These are phyloP conservation scores for Yarrowia hollandica DNA, from an alignment of 805 yeast genomes.

Conservation along the genomic window DNA sequence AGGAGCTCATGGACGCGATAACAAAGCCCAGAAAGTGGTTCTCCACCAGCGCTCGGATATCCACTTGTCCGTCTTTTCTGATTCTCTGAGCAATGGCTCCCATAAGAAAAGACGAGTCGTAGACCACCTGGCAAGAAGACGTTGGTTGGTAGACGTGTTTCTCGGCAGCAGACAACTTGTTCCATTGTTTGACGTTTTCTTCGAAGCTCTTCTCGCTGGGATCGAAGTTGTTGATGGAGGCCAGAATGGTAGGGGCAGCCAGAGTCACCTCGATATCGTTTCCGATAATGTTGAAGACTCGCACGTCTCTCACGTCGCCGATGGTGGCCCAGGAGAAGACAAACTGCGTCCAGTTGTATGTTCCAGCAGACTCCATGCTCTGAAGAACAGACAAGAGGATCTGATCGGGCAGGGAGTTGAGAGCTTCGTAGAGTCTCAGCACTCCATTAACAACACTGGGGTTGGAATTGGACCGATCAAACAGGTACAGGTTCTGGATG, in stretches of 20 bases:
- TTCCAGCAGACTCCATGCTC: slow-evolving; percentile 50
- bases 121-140: background rate
- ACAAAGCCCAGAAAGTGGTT: slow-evolving; percentile 8
- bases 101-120: background rate
- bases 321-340: slow-evolving; percentile 25
- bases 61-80: background rate
- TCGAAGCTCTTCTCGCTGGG: slow-evolving; percentile 1
- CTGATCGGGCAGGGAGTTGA: slow-evolving; percentile 59
- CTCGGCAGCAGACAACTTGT: background rate
- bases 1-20: background rate
- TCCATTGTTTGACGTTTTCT: background rate
- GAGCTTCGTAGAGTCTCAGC: slow-evolving; percentile 61
- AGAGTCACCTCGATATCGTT: slow-evolving; percentile 20
- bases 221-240: background rate
- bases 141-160: background rate
- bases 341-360: slow-evolving; percentile 25
- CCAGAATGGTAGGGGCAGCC: background rate
- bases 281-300: slow-evolving; percentile 4
- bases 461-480: slow-evolving; percentile 51
- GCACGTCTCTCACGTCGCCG: background rate
- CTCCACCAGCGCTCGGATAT: slow-evolving; percentile 5
- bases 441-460: slow-evolving; percentile 51
- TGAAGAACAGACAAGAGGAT: slow-evolving; percentile 58
- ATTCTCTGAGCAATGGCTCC: slow-evolving; percentile 15
- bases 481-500: slow-evolving; percentile 51